These are phyloP conservation scores for Boletus pseudopeckii DNA, from an alignment of 768 basidiomycete genomes.

Conservation along the genomic window DNA sequence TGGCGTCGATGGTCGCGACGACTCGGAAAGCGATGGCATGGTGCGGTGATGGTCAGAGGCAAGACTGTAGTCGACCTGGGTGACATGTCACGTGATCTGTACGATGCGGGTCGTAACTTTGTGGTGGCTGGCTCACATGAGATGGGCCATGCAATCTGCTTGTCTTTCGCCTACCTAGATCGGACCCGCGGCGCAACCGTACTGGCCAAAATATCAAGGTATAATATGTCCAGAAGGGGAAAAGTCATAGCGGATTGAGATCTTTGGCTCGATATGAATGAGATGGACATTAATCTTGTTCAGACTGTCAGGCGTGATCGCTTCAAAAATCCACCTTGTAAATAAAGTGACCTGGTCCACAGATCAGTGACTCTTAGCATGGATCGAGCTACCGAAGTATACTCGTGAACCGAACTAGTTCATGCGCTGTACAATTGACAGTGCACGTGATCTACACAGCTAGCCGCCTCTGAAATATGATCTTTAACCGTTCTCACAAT, in stretches of 20 bases:
- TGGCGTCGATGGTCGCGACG: slow-evolving; percentile 36
- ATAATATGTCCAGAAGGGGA: background rate
- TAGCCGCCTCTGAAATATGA: background rate
- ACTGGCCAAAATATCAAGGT: background rate
- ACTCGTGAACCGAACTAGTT: too few relatives aligned
- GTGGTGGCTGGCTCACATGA: too few relatives aligned
- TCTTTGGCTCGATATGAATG: background rate
- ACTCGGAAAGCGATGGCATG: slow-evolving; percentile 23
- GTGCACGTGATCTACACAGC: slow-evolving; percentile 15
- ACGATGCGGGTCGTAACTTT: background rate
- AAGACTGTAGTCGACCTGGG: too few relatives aligned
- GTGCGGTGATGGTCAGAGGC: background rate
- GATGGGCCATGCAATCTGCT: too few relatives aligned
- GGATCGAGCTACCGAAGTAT: background rate
- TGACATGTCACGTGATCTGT: slow-evolving; percentile 13
- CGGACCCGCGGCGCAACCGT: background rate
- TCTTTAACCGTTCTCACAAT: slow-evolving; percentile 21
- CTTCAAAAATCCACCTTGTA: background rate
- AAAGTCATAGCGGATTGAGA: background rate
- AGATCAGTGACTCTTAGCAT: background rate
- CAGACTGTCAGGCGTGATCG: background rate
- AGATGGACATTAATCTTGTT: background rate
- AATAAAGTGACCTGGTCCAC: background rate
- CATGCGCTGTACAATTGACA: background rate
- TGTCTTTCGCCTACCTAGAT: background rate